These are phyloP conservation scores for Xylaria venustula DNA, from an alignment of 495 filamentous ascomycete species.

Conservation along the genomic window DNA sequence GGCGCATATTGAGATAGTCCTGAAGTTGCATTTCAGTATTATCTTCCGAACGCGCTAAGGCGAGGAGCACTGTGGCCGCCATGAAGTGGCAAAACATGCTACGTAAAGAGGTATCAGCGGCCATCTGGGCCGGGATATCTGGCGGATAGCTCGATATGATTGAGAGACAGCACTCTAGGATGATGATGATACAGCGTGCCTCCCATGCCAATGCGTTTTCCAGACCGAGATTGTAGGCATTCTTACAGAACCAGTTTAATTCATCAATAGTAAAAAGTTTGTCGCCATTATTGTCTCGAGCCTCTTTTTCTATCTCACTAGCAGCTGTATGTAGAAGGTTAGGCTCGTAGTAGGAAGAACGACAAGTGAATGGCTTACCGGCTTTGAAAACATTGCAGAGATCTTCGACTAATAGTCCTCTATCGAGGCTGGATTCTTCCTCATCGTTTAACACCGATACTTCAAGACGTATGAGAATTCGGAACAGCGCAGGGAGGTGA, in stretches of 20 bases:
- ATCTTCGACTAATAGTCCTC: conserved; percentile 37
- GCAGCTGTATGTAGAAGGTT: conserved; percentile 33
- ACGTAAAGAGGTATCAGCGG: conserved; percentile 55
- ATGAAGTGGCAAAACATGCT: conserved; percentile 70
- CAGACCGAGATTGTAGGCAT: conserved; percentile 71
- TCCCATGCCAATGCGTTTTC: conserved; percentile 57
- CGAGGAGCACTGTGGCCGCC: conserved; percentile 54
- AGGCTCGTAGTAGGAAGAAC: not conserved
- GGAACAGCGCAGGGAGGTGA: conserved; percentile 66
- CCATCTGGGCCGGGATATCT: conserved; percentile 38
- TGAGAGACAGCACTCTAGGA: conserved; percentile 59
- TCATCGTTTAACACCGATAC: conserved; percentile 49
- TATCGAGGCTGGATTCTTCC: conserved; percentile 20
- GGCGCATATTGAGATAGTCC: conserved; percentile 58
- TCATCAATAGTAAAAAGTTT: conserved; percentile 58
- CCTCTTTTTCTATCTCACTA: conserved; percentile 43
- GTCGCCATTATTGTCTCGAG: conserved; percentile 25
- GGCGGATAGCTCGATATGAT: conserved; percentile 62
- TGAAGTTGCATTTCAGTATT: conserved; percentile 56
- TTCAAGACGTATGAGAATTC: conserved; percentile 62
- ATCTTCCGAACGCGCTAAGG: conserved; percentile 64
- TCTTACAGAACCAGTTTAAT: conserved; percentile 78
- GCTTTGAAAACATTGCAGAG: conserved; percentile 63
- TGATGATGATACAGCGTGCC: conserved; percentile 48
- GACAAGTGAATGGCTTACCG: conserved; percentile 42